A percentile compares a stretch with the other conserved stretches of the same genome.
Evolutionary conservation across 2,329 filamentous ascomycete species (phyloP).

Genomic region (Hortaea werneckii): DNA sequence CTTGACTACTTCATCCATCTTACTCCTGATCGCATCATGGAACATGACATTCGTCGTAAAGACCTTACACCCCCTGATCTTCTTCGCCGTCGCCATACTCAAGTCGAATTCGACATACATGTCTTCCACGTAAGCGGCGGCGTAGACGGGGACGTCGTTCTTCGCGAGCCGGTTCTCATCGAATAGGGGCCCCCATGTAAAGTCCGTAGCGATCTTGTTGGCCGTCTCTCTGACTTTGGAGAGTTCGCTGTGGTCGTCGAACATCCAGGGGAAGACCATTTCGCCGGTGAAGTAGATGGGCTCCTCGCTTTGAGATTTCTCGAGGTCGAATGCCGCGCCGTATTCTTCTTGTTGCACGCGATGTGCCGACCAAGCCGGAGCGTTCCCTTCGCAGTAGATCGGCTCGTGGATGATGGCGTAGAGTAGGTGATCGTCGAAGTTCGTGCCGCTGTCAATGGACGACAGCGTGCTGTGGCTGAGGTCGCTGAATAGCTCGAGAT

Average conservation of each 20-base stretch:
- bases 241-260: slow-evolving; percentile 70
- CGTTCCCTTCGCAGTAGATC: slow-evolving; percentile 65
- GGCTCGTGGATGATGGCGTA: slow-evolving; percentile 84
- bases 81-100: slow-evolving; percentile 60
- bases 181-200: slow-evolving; percentile 68
- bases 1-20: slow-evolving; percentile 64
- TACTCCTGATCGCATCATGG: slow-evolving; percentile 69
- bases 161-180: slow-evolving; percentile 59
- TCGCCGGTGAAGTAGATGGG: slow-evolving; percentile 79
- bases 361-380: slow-evolving; percentile 67
- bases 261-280: slow-evolving; percentile 83
- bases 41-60: slow-evolving; percentile 82
- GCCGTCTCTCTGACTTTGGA: slow-evolving; percentile 57
- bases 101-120: slow-evolving; percentile 83
- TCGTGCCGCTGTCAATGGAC: slow-evolving; percentile 54
- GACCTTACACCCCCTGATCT: slow-evolving; percentile 67
- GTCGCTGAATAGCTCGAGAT: slow-evolving; percentile 66
- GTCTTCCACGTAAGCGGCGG: slow-evolving; percentile 73
- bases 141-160: slow-evolving; percentile 79
- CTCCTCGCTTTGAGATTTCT: slow-evolving; percentile 26
- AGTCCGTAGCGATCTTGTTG: slow-evolving; percentile 55
- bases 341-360: slow-evolving; percentile 45
- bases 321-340: slow-evolving; percentile 36
- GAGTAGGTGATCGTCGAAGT: slow-evolving; percentile 67
- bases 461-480: slow-evolving; percentile 62